Conservation (phyloP, 192 early-diverging fungal genomes). For the Coemansia reversa region DNA sequence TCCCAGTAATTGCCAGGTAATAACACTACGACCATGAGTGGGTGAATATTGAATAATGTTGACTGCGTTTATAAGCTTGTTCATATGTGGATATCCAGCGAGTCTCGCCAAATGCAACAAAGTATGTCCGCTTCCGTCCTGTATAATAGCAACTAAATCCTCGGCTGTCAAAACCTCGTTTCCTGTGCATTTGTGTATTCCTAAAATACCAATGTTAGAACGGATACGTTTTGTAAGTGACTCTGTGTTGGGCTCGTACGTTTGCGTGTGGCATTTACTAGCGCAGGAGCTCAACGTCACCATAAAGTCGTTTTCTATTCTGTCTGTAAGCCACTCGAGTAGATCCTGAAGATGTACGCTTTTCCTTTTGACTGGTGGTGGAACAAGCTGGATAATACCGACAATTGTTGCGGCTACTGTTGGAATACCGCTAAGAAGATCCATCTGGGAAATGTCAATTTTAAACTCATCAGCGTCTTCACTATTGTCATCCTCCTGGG, state of each 20-base stretch:
- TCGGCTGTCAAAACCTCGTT: constrained; percentile 3
- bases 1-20: constrained; percentile 25
- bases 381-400: constrained; percentile 23
- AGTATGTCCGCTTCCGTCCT: constrained; percentile 4
- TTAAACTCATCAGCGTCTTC: background rate
- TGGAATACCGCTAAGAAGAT: constrained; percentile 24
- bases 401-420: constrained; percentile 5
- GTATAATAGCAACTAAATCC: constrained; percentile 16
- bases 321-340: constrained; percentile 14
- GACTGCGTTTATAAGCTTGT: background rate
- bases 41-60: constrained; percentile 18
- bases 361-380: constrained; percentile 14
- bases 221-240: constrained; percentile 12
- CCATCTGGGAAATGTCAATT: constrained; percentile 20
- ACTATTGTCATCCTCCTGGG: background rate
- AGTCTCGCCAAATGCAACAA: constrained; percentile 17
- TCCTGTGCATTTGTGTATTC: constrained; percentile 11
- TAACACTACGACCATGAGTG: constrained; percentile 12
- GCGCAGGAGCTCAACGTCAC: constrained; percentile 20
- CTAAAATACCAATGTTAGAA: constrained; percentile 12
- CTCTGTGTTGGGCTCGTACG: constrained; percentile 17
- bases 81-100: constrained; percentile 20
- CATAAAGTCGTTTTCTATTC: constrained; percentile 25
- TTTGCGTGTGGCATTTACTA: constrained; percentile 14
- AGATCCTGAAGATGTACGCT: constrained; percentile 9